Base-by-base conservation (phyloP, 805 yeast species). In the Isabelozyma gotoi region DNA sequence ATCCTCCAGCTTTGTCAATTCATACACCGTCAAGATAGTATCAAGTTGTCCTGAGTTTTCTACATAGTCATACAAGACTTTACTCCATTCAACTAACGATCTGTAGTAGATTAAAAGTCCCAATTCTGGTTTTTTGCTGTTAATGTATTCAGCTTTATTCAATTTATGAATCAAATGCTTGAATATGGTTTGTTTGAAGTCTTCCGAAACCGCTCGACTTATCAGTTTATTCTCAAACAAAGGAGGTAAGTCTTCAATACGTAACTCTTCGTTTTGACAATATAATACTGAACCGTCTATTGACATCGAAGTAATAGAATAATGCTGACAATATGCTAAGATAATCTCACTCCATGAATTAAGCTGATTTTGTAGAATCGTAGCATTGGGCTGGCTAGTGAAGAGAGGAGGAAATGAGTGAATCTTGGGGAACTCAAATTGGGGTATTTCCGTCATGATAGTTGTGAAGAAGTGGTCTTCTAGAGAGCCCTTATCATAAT, bases 381-480 rank as follows among this genome's bases (percentile, higher is more conserved):
- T 80, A 31, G 82, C 77, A 54, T 92, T 91, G 17, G 94, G 90
- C 65, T 92, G 99, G 47, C 81, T 76, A 7, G 98, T 94, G 67
- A 82, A 92, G 52, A 92, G 80, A 0, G 99, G 99, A 5, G 97
- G 97, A 62, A 90, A 92, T 14, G 69, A 53, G 52, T 71, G 70
- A 39, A 72, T 68, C 45, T 67, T 67, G n/a, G 77, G 76, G 51
- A 69, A 72, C 41, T 53, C 52, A 50, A 63, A 69, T 48, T 29
- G 2, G 20, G 36, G 14, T 24, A 24, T 4, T 10, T 14, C 34
- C 16, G 17, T 32, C 17, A 32, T 32, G 7, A 5, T 5, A 10
- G 4, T 21, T 21, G n/a, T n/a, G n/a, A n/a, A n/a, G n/a, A n/a
- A n/a, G n/a, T n/a, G n/a, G n/a, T n/a, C n/a, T n/a, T n/a, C n/a